These are phyloP conservation scores for Torulaspora microellipsoides DNA, from an alignment of 805 yeast genomes.

Conservation along the genomic window DNA sequence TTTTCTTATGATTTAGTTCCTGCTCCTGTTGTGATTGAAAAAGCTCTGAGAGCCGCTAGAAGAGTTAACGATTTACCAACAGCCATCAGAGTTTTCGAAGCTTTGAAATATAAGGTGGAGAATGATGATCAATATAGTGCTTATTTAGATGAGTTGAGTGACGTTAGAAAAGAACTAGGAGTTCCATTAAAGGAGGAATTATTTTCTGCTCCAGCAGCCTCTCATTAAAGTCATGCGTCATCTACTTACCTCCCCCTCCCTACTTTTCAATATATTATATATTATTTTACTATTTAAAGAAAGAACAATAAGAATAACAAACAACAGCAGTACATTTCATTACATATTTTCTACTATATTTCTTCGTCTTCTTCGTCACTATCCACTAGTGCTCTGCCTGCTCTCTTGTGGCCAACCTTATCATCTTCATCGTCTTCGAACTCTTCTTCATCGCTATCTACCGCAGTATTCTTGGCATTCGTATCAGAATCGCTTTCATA, in stretches of 20 bases:
- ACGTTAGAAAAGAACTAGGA: constrained; percentile 86
- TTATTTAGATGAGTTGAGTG: constrained; percentile 91
- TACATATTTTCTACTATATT: constrained; percentile 5
- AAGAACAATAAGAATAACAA: not conserved
- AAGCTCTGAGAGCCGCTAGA: constrained; percentile 96
- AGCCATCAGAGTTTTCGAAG: constrained; percentile 97
- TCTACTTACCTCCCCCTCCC: not conserved
- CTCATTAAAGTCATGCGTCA: constrained; percentile 8
- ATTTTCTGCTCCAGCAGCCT: constrained; percentile 36
- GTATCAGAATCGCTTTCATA: constrained; percentile 37
- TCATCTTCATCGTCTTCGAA: constrained; percentile 19
- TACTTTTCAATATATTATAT: not conserved
- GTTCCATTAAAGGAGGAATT: constrained; percentile 89
- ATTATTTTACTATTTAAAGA: not conserved
- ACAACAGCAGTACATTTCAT: not conserved
- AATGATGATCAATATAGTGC: constrained; percentile 91
- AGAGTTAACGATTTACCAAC: constrained; percentile 98
- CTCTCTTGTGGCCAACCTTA: constrained; percentile 16
- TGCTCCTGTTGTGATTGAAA: constrained; percentile 92
- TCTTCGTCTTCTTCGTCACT: constrained; percentile 23
- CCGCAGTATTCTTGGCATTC: constrained; percentile 22
- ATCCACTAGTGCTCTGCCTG: constrained; percentile 18
- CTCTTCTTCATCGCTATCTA: constrained; percentile 22
- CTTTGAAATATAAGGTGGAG: constrained; percentile 93
- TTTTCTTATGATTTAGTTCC: constrained; percentile 98